phyloP scores from a whole-genome alignment of 345 rosid genomes.

The Ricinus communis region DNA sequence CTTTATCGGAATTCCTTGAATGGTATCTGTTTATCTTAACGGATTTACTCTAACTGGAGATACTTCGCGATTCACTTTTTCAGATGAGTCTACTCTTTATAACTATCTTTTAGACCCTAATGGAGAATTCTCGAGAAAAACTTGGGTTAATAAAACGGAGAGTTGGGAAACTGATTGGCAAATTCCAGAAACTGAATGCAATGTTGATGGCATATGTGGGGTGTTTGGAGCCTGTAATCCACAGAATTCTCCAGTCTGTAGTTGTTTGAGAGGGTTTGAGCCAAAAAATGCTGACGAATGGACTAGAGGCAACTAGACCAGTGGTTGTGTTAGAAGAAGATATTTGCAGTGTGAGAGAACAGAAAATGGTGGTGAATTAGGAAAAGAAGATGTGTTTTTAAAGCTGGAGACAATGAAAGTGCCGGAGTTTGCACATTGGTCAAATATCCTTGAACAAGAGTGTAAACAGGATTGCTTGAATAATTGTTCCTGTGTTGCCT shows the following conservation, averaged over 20 bases:
- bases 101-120: constrained; percentile 27
- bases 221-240: constrained; percentile 22
- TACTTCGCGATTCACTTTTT: constrained; percentile 8
- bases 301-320: constrained; percentile 31
- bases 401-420: constrained; percentile 19
- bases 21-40: constrained; percentile 31
- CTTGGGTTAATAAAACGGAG: neutral
- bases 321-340: constrained; percentile 28
- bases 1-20: constrained; percentile 35
- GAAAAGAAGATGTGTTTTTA: constrained; percentile 23
- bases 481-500: constrained; percentile 58
- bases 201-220: constrained; percentile 31
- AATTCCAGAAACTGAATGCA: constrained; percentile 4
- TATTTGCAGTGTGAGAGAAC: constrained; percentile 21
- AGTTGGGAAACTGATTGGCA: neutral
- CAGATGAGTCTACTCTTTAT: constrained; percentile 4
- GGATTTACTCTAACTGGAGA: constrained; percentile 29
- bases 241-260: constrained; percentile 24
- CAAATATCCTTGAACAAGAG: constrained; percentile 9
- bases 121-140: constrained; percentile 23
- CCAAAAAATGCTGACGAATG: constrained; percentile 23
- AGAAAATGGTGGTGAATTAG: neutral
- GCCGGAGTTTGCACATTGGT: constrained; percentile 15
- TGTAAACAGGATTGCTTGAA: constrained; percentile 40
- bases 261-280: constrained; percentile 23